phyloP scores from a whole-genome alignment of 257 asterid genomes.

The Solanum pinnatisectum region DNA sequence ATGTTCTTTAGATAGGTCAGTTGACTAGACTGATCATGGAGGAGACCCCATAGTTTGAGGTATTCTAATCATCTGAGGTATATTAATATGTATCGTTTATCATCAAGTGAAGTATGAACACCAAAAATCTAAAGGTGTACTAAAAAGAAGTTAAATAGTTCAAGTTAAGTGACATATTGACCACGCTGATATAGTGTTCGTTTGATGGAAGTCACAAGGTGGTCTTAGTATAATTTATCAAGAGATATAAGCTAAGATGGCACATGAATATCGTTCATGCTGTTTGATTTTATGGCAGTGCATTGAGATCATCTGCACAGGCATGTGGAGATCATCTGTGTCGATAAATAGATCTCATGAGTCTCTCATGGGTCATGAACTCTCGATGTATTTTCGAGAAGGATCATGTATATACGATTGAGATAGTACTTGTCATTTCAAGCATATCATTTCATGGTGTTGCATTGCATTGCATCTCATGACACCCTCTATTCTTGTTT shows the following conservation, averaged over 20 bases:
- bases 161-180: background rate
- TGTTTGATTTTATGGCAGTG: background rate
- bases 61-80: no score
- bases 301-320: no score
- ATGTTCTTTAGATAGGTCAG: background rate
- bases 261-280: accelerated
- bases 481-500: no score
- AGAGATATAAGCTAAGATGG: background rate
- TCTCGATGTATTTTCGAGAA: no score
- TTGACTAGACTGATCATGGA: background rate
- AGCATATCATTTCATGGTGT: background rate
- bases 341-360: background rate
- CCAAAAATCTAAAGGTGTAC: background rate
- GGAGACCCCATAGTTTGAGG: background rate
- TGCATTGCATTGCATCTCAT: background rate
- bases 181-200: background rate
- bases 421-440: no score
- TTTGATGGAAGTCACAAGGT: background rate
- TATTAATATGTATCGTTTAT: no score
- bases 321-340: no score
- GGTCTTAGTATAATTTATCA: background rate
- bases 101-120: background rate
- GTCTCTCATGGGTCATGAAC: background rate
- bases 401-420: background rate
- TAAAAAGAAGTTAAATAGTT: no score